Conservation (phyloP, 2,329 filamentous ascomycete genomes). For the Colletotrichum neosansevieriae region DNA sequence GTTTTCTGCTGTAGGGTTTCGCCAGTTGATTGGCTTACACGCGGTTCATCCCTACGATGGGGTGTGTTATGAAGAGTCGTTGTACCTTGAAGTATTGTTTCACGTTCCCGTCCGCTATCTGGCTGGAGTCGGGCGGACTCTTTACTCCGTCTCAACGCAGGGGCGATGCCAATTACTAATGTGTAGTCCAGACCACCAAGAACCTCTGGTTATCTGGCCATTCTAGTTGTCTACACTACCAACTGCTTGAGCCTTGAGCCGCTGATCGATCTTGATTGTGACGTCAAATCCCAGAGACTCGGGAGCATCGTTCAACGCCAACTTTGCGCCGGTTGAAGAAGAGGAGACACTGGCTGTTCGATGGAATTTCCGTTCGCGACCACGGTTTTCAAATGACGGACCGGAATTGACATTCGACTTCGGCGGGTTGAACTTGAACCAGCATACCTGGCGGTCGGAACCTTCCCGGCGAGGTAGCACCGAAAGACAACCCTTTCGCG, state of each 20-base stretch:
- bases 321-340: neutral
- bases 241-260: neutral
- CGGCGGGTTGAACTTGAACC: neutral
- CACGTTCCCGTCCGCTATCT: constrained; percentile 11
- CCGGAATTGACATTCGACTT: neutral
- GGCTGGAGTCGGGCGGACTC: constrained; percentile 14
- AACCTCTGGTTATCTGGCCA: neutral
- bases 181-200: neutral
- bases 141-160: constrained; percentile 21
- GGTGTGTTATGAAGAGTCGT: neutral
- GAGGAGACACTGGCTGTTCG: neutral
- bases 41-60: constrained; percentile 29
- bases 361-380: neutral
- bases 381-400: neutral
- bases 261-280: constrained; percentile 19
- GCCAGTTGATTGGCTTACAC: constrained; percentile 12
- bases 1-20: neutral
- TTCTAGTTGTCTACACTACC: neutral
- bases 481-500: neutral
- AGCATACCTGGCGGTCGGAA: neutral
- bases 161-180: constrained; percentile 4
- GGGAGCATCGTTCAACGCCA: neutral
- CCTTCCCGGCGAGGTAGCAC: constrained; percentile 8
- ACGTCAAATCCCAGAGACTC: constrained; percentile 26
- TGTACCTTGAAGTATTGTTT: constrained; percentile 31